Percentiles rank a stretch among this genome's conserved stretches.
These are phyloP conservation scores for Pouteria glomerata DNA, from an alignment of 148 eudicot genomes.

Conservation along the genomic window DNA sequence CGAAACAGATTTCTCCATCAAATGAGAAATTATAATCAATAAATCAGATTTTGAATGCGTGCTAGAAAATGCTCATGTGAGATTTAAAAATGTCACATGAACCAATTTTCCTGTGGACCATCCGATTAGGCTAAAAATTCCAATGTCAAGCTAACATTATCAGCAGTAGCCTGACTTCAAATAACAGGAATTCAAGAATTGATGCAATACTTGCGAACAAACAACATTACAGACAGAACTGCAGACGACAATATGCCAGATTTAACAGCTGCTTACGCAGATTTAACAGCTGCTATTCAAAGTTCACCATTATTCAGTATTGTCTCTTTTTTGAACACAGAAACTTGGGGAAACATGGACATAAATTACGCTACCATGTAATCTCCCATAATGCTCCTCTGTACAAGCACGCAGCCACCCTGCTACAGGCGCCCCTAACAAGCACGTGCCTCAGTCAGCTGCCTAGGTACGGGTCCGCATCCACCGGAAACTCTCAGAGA, in stretches of 20 bases:
- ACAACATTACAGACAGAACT: background rate
- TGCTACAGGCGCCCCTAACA: slow-evolving; percentile 18
- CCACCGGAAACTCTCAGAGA: slow-evolving; percentile 39
- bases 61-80: too few species aligned
- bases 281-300: background rate
- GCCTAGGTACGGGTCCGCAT: slow-evolving; percentile 33
- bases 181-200: slow-evolving; percentile 8
- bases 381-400: slow-evolving; percentile 7
- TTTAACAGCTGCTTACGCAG: background rate
- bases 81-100: too few species aligned
- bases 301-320: slow-evolving; percentile 8
- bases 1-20: too few species aligned
- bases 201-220: slow-evolving; percentile 12
- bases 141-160: background rate
- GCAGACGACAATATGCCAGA: background rate
- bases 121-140: too few species aligned
- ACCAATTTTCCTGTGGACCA: too few species aligned
- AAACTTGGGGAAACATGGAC: slow-evolving; percentile 15
- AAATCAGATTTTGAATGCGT: too few species aligned
- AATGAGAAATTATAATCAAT: too few species aligned
- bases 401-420: background rate
- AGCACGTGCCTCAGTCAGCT: slow-evolving; percentile 46
- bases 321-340: slow-evolving; percentile 11
- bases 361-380: background rate
- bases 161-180: background rate